phyloP scores from a whole-genome alignment of 176 grass and related monocot genomes.

The Lolium perenne region DNA sequence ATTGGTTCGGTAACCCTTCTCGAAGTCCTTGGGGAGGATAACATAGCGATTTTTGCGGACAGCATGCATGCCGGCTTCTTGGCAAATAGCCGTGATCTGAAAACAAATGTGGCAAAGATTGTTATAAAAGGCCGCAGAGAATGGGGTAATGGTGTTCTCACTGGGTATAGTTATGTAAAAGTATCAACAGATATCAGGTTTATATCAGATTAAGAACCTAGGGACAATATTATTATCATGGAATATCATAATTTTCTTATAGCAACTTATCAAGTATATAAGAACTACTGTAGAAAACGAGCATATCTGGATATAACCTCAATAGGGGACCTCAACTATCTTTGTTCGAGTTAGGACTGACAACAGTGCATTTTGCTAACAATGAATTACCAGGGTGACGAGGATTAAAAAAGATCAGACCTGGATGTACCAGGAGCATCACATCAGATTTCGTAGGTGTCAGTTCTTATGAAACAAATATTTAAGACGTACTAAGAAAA shows the following conservation, averaged over 20 bases:
- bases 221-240: background rate
- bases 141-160: background rate
- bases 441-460: background rate
- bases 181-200: background rate
- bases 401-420: background rate
- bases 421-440: background rate
- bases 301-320: background rate
- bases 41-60: slow-evolving; percentile 96
- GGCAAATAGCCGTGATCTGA: slow-evolving; percentile 53
- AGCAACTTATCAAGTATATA: background rate
- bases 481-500: background rate
- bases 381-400: background rate
- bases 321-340: background rate
- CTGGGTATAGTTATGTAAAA: slow-evolving; percentile 21
- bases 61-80: slow-evolving; percentile 99
- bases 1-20: slow-evolving; percentile 95
- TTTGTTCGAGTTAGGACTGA: background rate
- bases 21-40: slow-evolving; percentile 97
- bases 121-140: background rate
- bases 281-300: background rate
- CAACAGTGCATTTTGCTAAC: background rate
- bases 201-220: background rate
- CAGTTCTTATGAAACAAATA: slow-evolving; percentile 3
- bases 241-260: background rate
- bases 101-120: background rate